Evolutionary conservation across 2,329 filamentous ascomycete species (phyloP).

Genomic region (Neoscytalidium dimidiatum): DNA sequence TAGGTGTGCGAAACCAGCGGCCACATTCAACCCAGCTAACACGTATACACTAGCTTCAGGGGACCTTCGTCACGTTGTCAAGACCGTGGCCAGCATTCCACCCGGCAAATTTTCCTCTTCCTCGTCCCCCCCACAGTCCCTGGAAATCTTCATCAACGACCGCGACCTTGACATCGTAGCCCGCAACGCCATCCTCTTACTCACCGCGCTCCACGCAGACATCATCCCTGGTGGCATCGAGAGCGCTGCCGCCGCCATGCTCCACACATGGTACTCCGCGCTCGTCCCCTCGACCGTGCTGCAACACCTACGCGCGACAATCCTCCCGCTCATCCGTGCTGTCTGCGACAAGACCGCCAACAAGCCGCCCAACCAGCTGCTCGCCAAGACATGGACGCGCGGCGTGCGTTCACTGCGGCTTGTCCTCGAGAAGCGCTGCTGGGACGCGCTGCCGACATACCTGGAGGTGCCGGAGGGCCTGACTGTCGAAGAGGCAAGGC

Average conservation of each 20-base stretch:
- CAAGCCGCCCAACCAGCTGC: slow-evolving; percentile 28
- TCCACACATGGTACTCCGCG: slow-evolving; percentile 52
- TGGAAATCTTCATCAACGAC: slow-evolving; percentile 44
- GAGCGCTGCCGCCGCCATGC: slow-evolving; percentile 36
- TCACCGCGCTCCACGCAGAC: slow-evolving; percentile 32
- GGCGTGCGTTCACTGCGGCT: slow-evolving; percentile 29
- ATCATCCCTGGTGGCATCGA: too few relatives aligned
- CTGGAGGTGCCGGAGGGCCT: slow-evolving; percentile 31
- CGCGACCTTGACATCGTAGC: slow-evolving; percentile 39
- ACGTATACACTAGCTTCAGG: slow-evolving; percentile 42
- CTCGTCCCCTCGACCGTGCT: slow-evolving; percentile 30
- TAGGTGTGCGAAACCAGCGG: not conserved
- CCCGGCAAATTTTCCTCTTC: slow-evolving; percentile 29
- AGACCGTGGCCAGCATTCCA: slow-evolving; percentile 40
- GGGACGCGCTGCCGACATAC: slow-evolving; percentile 31
- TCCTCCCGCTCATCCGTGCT: slow-evolving; percentile 37
- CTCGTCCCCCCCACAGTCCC: not conserved
- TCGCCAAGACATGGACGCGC: slow-evolving; percentile 37
- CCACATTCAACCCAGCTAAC: not conserved
- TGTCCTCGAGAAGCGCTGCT: slow-evolving; percentile 33
- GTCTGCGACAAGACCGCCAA: slow-evolving; percentile 35
- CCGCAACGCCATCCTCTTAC: slow-evolving; percentile 44
- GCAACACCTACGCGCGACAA: slow-evolving; percentile 24
- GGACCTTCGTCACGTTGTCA: slow-evolving; percentile 47
- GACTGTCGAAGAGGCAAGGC: slow-evolving; percentile 25